These are phyloP conservation scores for Microthlaspi erraticum DNA, from an alignment of 345 rosid genomes.

Conservation along the genomic window DNA sequence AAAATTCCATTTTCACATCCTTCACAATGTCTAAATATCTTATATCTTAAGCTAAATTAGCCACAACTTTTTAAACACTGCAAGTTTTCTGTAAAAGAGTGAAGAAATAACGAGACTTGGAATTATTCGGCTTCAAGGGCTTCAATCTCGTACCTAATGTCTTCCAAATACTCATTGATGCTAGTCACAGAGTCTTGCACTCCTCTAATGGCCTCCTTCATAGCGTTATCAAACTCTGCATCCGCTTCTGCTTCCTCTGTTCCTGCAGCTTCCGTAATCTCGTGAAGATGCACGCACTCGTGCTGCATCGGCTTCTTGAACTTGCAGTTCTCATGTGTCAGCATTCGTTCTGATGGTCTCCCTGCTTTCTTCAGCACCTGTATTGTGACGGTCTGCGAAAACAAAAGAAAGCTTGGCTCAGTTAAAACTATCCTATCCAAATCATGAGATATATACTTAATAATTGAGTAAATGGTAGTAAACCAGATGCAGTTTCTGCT, in stretches of 20 bases:
- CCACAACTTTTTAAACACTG: background rate
- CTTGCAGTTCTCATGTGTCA: slow-evolving; percentile 76
- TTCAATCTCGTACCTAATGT: slow-evolving; percentile 76
- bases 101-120: background rate
- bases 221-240: slow-evolving; percentile 79
- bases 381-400: slow-evolving; percentile 68
- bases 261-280: slow-evolving; percentile 81
- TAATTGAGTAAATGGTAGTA: slow-evolving; percentile 6
- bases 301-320: slow-evolving; percentile 74
- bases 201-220: slow-evolving; percentile 89
- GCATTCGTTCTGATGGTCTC: slow-evolving; percentile 74
- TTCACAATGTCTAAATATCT: slow-evolving; percentile 9
- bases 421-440: too few species aligned
- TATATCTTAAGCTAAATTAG: slow-evolving; percentile 21
- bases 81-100: background rate
- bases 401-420: too few species aligned
- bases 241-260: slow-evolving; percentile 95
- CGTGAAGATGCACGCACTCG: slow-evolving; percentile 79
- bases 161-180: slow-evolving; percentile 85
- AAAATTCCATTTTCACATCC: slow-evolving; percentile 17
- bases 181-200: slow-evolving; percentile 81
- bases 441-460: too few species aligned
- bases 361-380: slow-evolving; percentile 90
- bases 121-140: slow-evolving; percentile 57
- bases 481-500: slow-evolving; percentile 83